Conservation (phyloP, 345 rosid species). For the Cardiospermum halicacabum region DNA sequence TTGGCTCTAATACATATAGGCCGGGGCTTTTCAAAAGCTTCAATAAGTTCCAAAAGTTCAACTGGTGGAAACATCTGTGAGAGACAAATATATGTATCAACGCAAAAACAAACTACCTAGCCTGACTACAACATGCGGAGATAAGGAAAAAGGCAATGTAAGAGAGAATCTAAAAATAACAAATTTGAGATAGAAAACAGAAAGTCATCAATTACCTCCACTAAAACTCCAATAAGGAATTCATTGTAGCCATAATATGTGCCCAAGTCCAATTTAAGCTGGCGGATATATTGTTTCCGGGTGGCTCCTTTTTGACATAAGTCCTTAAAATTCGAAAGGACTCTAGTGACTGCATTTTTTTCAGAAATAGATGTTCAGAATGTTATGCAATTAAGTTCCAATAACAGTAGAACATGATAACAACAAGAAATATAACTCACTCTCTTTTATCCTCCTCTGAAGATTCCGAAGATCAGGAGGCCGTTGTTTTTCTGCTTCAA, state of each 20-base stretch:
- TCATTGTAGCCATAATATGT: slow-evolving; percentile 91
- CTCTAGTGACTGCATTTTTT: slow-evolving; percentile 61
- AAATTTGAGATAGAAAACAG: not conserved
- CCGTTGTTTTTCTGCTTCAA: slow-evolving; percentile 62
- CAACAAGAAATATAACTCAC: slow-evolving; percentile 36
- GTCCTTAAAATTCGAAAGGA: slow-evolving; percentile 62
- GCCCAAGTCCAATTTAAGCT: slow-evolving; percentile 67
- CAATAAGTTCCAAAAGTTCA: slow-evolving; percentile 88
- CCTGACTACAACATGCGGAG: not conserved
- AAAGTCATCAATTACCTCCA: slow-evolving; percentile 52
- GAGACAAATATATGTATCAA: slow-evolving; percentile 16
- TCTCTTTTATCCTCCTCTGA: slow-evolving; percentile 73
- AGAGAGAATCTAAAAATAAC: too few species aligned
- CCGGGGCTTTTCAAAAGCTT: slow-evolving; percentile 91
- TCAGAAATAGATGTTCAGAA: slow-evolving; percentile 7
- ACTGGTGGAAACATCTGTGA: slow-evolving; percentile 89
- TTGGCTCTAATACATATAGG: slow-evolving; percentile 83
- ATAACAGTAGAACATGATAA: slow-evolving; percentile 7
- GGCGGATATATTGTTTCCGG: slow-evolving; percentile 67
- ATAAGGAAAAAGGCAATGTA: too few species aligned
- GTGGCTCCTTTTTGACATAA: slow-evolving; percentile 58
- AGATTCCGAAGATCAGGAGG: slow-evolving; percentile 80
- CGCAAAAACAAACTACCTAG: not conserved
- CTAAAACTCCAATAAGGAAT: slow-evolving; percentile 67
- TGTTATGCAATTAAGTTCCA: not conserved